phyloP scores from a whole-genome alignment of 306 rosid genomes.

The Morella rubra region DNA sequence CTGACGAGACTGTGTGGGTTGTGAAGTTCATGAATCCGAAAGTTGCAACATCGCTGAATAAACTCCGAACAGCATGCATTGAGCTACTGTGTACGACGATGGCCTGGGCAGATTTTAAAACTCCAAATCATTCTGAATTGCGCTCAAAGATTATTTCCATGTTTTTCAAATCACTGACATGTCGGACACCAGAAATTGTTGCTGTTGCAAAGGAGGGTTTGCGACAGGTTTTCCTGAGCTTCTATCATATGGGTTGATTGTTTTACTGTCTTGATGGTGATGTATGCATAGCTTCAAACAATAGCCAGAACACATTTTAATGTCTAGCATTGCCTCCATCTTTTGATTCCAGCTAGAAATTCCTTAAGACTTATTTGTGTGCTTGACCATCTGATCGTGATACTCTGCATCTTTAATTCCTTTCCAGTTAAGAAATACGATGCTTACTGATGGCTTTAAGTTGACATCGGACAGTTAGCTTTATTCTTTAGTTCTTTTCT shows the following conservation, averaged over 20 bases:
- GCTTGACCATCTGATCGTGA: conserved; percentile 21
- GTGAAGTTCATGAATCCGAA: conserved; percentile 92
- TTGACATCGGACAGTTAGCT: conserved; percentile 7
- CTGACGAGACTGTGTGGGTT: conserved; percentile 91
- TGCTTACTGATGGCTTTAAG: conserved; percentile 17
- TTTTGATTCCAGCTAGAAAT: conserved; percentile 6
- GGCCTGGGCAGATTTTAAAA: conserved; percentile 99
- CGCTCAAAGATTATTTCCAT: conserved; percentile 95
- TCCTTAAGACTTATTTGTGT: conserved; percentile 8
- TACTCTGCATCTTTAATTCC: neutral
- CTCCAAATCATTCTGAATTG: conserved; percentile 88
- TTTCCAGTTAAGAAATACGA: neutral
- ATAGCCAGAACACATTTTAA: conserved; percentile 19
- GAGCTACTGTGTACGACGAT: conserved; percentile 95
- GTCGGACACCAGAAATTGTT: conserved; percentile 95
- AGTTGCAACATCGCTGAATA: conserved; percentile 83
- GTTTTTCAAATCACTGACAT: conserved; percentile 96
- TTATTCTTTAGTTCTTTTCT: neutral
- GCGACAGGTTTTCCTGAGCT: conserved; percentile 66
- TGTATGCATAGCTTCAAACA: conserved; percentile 10
- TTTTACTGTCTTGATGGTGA: conserved; percentile 14
- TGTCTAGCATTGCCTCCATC: conserved; percentile 7
- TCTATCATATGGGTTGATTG: conserved; percentile 21
- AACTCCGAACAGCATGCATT: conserved; percentile 94
- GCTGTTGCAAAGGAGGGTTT: conserved; percentile 99